phyloP scores from a whole-genome alignment of 768 basidiomycete genomes.

The Dioszegia crocea region DNA sequence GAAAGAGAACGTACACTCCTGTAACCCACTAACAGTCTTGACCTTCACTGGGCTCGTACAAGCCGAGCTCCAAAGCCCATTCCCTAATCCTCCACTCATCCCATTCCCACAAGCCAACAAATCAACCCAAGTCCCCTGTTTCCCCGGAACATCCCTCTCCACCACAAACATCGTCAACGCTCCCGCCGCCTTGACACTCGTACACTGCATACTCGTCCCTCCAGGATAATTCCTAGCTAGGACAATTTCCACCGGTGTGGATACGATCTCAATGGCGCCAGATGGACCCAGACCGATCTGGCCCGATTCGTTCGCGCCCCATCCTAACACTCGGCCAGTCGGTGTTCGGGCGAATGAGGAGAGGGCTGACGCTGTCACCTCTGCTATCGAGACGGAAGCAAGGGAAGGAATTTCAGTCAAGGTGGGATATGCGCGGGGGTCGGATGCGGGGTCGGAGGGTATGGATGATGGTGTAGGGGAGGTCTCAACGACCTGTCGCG shows the following conservation, averaged over 20 bases:
- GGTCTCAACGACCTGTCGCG: constrained; percentile 60
- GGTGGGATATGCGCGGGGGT: constrained; percentile 63
- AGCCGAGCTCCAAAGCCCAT: constrained; percentile 62
- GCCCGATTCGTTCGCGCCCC: constrained; percentile 84
- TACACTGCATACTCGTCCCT: constrained; percentile 60
- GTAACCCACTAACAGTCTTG: constrained; percentile 73
- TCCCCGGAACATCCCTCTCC: constrained; percentile 55
- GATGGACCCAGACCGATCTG: constrained; percentile 74
- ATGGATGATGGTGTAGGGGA: neutral
- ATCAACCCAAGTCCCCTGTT: constrained; percentile 51
- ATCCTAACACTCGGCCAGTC: constrained; percentile 72
- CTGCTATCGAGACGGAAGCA: constrained; percentile 60
- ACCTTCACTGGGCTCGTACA: constrained; percentile 68
- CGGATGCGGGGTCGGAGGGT: constrained; percentile 48
- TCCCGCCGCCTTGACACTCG: constrained; percentile 63
- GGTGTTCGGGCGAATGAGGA: constrained; percentile 69
- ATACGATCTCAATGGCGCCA: constrained; percentile 63
- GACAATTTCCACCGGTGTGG: constrained; percentile 79
- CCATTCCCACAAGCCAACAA: constrained; percentile 78
- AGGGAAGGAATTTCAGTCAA: constrained; percentile 76
- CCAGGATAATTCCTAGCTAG: constrained; percentile 60
- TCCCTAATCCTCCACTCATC: constrained; percentile 60
- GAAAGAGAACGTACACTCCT: constrained; percentile 64
- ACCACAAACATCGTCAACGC: constrained; percentile 65
- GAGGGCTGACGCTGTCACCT: constrained; percentile 67